Base-by-base conservation (phyloP, 1,139 yeast species). In the Suhomyces yuchorum region DNA sequence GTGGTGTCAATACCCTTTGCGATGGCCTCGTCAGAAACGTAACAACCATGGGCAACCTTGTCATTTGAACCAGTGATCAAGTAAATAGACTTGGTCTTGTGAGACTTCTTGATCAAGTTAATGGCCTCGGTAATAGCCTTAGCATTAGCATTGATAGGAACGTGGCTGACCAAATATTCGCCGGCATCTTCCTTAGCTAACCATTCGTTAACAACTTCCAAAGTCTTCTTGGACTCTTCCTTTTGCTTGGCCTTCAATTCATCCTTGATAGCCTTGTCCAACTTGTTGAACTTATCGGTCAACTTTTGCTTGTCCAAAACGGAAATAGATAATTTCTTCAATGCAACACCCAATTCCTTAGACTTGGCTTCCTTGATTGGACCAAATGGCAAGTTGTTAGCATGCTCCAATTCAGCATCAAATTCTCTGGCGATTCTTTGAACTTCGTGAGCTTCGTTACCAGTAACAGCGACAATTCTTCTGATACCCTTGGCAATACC, bases 401-500 rank as follows among this genome's bases (percentile, higher is more conserved):
- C 82, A 39, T 76, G 75, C 40, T 73, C 79, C 53, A 93, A 78
- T 49, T 80, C 76, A 44, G 71, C 74, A 38, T 77, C 85, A 63
- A 85, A 91, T 48, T 86, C 93, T 34, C 67, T 65, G 44, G 97
- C 97, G 55, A 85, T 65, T 66, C 88, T 80, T 77, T 92, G 97
- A 44, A 91, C 97, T 60, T 84, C 90, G 60, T 82, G 85, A 17
- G 99, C 99, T 60, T 85, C 96, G 49, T 81, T 77, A 42, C 98
- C 98, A 32, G 97, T 88, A 46, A 92, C 97, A 20, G 97, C 98
- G 51, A 93, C 97, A 65, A 93, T 87, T 79, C 99, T 90, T 74
- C 99, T 84, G 54, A 89, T 90, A 70, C 99, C 99, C 76, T 93
- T 93, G 53, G 99, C 98, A 68, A 93, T 93, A 71, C 99, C 99